A percentile compares a stretch with the other conserved stretches of the same genome.
Evolutionary conservation across 208 protist species (phyloP).

Genomic region (Crithidia fasciculata): DNA sequence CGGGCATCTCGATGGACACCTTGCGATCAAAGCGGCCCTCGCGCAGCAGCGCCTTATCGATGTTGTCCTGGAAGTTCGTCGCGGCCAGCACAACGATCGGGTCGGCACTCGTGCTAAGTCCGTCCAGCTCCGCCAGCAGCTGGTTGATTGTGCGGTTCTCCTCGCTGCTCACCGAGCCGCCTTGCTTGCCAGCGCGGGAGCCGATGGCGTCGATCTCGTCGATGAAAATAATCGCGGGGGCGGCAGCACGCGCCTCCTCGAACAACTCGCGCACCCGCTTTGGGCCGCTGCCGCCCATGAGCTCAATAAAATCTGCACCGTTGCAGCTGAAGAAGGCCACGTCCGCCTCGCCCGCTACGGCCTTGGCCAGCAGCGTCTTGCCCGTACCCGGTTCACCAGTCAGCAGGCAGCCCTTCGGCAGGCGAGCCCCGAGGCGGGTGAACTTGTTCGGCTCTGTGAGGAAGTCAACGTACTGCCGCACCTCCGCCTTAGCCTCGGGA

Average conservation of each 20-base stretch:
- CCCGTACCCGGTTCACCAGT: slow-evolving; percentile 97
- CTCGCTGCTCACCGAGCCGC: slow-evolving; percentile 88
- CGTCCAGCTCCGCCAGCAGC: slow-evolving; percentile 96
- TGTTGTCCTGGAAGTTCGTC: slow-evolving; percentile 97
- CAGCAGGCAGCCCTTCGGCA: slow-evolving; percentile 96
- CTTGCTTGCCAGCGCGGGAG: slow-evolving; percentile 63
- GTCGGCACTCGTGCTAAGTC: slow-evolving; percentile 84
- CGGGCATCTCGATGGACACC: slow-evolving; percentile 87
- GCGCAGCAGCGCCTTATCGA: slow-evolving; percentile 92
- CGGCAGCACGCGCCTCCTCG: slow-evolving; percentile 90
- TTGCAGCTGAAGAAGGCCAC: slow-evolving; percentile 96
- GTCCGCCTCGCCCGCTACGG: slow-evolving; percentile 94
- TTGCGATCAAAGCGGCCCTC: slow-evolving; percentile 93
- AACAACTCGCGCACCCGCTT: slow-evolving; percentile 97
- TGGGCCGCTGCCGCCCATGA: slow-evolving; percentile 96
- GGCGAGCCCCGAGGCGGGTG: slow-evolving; percentile 94
- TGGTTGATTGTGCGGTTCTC: slow-evolving; percentile 97
- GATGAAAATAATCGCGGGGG: slow-evolving; percentile 98
- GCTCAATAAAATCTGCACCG: slow-evolving; percentile 97
- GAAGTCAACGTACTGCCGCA: slow-evolving; percentile 98
- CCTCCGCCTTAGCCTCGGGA: slow-evolving; percentile 96
- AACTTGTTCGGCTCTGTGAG: slow-evolving; percentile 96
- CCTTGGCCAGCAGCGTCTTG: slow-evolving; percentile 98
- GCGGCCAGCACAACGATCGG: slow-evolving; percentile 96
- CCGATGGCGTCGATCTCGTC: slow-evolving; percentile 99